Evolutionary conservation across 1,284 basidiomycete species (phyloP).

Genomic region (Tetrapyrgos nigripes): DNA sequence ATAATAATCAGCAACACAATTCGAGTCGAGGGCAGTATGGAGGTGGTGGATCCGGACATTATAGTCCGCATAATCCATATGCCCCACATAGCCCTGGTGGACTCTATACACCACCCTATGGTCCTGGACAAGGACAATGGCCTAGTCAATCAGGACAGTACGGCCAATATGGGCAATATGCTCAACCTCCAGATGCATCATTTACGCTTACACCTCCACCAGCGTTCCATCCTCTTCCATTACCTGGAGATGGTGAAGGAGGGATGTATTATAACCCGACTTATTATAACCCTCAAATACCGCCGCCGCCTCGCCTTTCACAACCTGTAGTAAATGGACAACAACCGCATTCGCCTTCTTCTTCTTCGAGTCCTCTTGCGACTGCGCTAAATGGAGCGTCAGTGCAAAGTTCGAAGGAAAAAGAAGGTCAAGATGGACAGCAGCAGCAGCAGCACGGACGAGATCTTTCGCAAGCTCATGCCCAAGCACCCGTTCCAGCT

Average conservation of each 20-base stretch:
- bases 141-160: not conserved
- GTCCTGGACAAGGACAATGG: slow-evolving; percentile 31
- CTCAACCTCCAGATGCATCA: slow-evolving; percentile 33
- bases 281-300: slow-evolving; percentile 29
- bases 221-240: slow-evolving; percentile 39
- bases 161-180: slow-evolving; percentile 27
- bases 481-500: slow-evolving; percentile 50
- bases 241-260: slow-evolving; percentile 23
- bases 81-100: not conserved
- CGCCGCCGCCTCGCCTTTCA: slow-evolving; percentile 14
- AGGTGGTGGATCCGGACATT: not conserved
- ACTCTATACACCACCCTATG: slow-evolving; percentile 19
- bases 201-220: slow-evolving; percentile 42
- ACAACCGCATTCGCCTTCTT: not conserved
- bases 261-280: not conserved
- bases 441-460: too few relatives aligned
- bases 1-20: not conserved
- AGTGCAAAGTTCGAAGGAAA: slow-evolving; percentile 28
- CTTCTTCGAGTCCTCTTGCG: not conserved
- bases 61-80: not conserved
- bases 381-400: slow-evolving; percentile 22
- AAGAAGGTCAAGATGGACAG: not conserved
- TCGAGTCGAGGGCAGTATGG: not conserved
- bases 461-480: slow-evolving; percentile 16
- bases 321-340: not conserved